Evolutionary conservation across 345 rosid species (phyloP).

Genomic region (Moricandia arvensis): DNA sequence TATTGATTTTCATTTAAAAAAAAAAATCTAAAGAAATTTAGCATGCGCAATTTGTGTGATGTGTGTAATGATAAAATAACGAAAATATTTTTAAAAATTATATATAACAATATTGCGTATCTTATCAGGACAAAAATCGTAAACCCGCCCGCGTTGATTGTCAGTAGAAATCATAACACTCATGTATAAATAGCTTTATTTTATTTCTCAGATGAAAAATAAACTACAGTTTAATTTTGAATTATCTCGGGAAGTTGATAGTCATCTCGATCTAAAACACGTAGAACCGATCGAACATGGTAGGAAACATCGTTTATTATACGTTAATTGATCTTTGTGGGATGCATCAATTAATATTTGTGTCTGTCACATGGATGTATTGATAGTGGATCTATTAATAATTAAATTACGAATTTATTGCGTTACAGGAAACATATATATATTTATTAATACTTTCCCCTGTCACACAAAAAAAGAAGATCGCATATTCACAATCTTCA

Average conservation of each 20-base stretch:
- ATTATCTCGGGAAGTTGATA: neutral
- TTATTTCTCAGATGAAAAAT: neutral
- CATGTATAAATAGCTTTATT: neutral
- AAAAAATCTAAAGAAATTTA: neutral
- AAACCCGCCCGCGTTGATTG: too few relatives aligned
- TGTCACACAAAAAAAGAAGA: constrained; percentile 23
- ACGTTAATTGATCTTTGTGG: constrained; percentile 20
- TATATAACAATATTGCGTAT: neutral
- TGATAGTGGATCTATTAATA: constrained; percentile 23
- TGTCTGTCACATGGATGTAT: constrained; percentile 36
- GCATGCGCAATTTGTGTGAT: neutral
- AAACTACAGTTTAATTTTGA: neutral
- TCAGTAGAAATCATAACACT: neutral
- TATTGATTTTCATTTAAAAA: neutral
- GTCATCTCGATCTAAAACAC: constrained; percentile 1
- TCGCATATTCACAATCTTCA: constrained; percentile 23
- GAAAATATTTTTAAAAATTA: too few relatives aligned
- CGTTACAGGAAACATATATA: constrained; percentile 23
- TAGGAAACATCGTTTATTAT: constrained; percentile 1
- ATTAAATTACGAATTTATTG: constrained; percentile 18
- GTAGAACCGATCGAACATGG: constrained; percentile 1
- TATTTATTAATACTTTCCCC: constrained; percentile 21
- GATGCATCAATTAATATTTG: constrained; percentile 21
- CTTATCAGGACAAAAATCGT: too few relatives aligned
- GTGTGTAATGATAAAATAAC: neutral